Base-by-base conservation (phyloP, 1,139 yeast genomes). In the Suhomyces maxii region DNA sequence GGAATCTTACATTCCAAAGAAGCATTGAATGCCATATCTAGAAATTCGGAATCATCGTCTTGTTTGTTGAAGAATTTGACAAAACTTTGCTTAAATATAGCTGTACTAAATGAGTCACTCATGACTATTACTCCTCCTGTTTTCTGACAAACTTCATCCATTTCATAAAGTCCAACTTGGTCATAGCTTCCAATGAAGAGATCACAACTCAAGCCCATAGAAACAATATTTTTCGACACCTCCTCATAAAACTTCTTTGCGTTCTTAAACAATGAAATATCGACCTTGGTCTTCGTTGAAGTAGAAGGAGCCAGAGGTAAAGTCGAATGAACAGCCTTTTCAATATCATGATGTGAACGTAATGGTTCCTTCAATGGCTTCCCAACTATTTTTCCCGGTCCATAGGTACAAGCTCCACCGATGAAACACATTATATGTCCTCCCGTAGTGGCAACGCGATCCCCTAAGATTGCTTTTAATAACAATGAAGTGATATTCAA, bases 21-120 rank as follows among this genome's bases (percentile, higher is more conserved):
- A 1, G 81, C 80, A 61, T 82, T 83, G 51, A 80, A 65, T 1
- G 82, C 88, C 71, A 78, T 69, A 39, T 76, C 76, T 32, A 79
- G 60, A 44, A 57, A 67, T 36, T 56, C 65, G 3, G 51, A 39
- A 2, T 63, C 69, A 8, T 62, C 62, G n/a, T 56, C 61, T 42
- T 56, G 59, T 44, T 69, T 70, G 25, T 61, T 64, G 53, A 82
- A 75, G 53, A 81, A 78, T 55, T 79, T 77, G 46, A 77, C 68
- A 47, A 83, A 75, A 50, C 87, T 82, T 61, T 83, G 87, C 53
- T 78, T 80, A 67, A 83, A 83, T 51, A 83, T 83, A 1, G 88
- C 79, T 0, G 87, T 82, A 40, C 77, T 74, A 56, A 83, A 83
- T 4, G 84, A 79, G 62, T 83, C 89, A 51, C 83, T 72, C 72